Evolutionary conservation across 2,329 filamentous ascomycete species (phyloP), one percentile per base, ranked within the genome.

Genomic region (Tolypocladium cylindrosporum): DNA sequence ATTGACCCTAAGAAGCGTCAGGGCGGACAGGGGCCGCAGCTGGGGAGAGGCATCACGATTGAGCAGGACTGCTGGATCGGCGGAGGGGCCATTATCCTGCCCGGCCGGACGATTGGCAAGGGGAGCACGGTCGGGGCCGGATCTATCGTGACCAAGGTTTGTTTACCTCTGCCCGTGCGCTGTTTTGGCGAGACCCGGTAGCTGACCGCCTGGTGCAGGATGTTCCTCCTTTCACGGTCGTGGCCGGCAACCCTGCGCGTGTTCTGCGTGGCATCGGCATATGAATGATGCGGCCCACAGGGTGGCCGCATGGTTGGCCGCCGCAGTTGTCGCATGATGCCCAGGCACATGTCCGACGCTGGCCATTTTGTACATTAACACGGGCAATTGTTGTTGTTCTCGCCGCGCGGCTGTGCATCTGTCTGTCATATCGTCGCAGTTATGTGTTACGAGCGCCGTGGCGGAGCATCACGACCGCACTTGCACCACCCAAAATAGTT

Each of bases 21-120:
- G 65, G 92, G 91, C 8, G 87, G 85, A 53, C 84, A 86, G 63
- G 90, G 88, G 40, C 82, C 83, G 8, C 87, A 89, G 67, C 73
- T 86, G 59, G 91, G 89, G 16, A 83, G 84, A 39, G 77, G 81
- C 21, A 87, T 97, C 57, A 80, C 79, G 40, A 93, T 97, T 61
- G 90, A 91, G 62, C 88, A 94, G 62, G 91, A 96, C 72, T 89
- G 89, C 68, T 92, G 88, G 84, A 83, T 95, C 61, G 89, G 87
- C 1, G 89, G 89, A 14, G 88, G 88, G 66, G 89, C 86, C 16
- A 86, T 83, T 40, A 87, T 97, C 60, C 77, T 95, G 59, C 87
- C 89, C 0, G 91, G 91, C 9, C 84, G 93, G 36, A 90, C 79
- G 41, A 88, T 97, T 65, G 91, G 91, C 10, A 84, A 84, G 68